These are phyloP conservation scores for Mycena maculata DNA, from an alignment of 768 basidiomycete genomes.

Conservation along the genomic window DNA sequence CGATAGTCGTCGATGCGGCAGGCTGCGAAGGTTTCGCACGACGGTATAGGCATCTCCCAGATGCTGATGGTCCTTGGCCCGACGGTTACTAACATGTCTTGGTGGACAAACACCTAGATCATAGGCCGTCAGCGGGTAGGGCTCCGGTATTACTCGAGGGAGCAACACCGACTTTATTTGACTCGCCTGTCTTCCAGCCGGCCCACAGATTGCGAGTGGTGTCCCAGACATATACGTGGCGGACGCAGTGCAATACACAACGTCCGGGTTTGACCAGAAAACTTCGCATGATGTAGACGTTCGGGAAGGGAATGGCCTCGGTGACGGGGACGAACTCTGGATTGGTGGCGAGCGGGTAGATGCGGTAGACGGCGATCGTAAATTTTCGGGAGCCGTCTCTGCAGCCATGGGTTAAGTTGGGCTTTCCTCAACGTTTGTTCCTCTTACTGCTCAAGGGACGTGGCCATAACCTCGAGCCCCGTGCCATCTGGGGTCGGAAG, in stretches of 20 bases:
- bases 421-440: not conserved
- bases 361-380: not conserved
- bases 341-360: slow-evolving; percentile 1
- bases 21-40: not conserved
- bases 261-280: slow-evolving; percentile 14
- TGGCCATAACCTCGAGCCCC: slow-evolving; percentile 16
- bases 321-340: slow-evolving; percentile 13
- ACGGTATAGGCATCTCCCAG: slow-evolving; percentile 9
- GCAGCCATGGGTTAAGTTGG: not conserved
- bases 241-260: not conserved
- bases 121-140: not conserved
- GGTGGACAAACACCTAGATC: slow-evolving; percentile 7
- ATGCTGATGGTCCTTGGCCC: not conserved
- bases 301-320: not conserved
- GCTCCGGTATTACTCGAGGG: not conserved
- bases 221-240: not conserved
- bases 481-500: slow-evolving; percentile 10
- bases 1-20: not conserved
- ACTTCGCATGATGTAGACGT: not conserved
- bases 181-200: slow-evolving; percentile 2
- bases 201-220: slow-evolving; percentile 13
- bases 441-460: not conserved
- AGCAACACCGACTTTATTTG: not conserved
- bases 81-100: not conserved
- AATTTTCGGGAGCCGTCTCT: not conserved